Evolutionary conservation across 2,329 filamentous ascomycete species (phyloP).

Genomic region (Penicillium sp.): DNA sequence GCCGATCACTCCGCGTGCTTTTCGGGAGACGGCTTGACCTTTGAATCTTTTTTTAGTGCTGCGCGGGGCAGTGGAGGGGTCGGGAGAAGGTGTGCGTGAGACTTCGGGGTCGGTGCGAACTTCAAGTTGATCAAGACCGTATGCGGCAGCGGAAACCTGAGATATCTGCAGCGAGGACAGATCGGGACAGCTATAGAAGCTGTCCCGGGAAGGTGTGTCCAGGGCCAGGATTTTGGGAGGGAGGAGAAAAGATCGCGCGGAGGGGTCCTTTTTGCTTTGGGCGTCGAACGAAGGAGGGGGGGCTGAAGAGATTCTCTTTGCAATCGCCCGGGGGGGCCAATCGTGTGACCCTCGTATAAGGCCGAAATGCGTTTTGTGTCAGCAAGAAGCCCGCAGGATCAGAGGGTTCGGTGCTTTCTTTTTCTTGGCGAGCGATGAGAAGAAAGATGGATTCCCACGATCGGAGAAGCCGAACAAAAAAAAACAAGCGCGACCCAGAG

Average conservation of each 20-base stretch:
- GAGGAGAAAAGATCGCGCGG: conserved; percentile 27
- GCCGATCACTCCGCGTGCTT: conserved; percentile 47
- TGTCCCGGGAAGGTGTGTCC: conserved; percentile 44
- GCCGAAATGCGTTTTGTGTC: conserved; percentile 6
- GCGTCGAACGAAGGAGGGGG: conserved; percentile 20
- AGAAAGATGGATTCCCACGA: not conserved
- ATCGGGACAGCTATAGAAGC: conserved; percentile 50
- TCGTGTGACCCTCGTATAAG: conserved; percentile 21
- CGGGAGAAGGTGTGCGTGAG: conserved; percentile 40
- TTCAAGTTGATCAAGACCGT: conserved; percentile 31
- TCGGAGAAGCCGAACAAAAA: not conserved
- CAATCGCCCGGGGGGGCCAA: conserved; percentile 18
- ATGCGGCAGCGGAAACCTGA: conserved; percentile 26
- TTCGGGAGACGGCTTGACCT: conserved; percentile 41
- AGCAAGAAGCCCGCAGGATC: not conserved
- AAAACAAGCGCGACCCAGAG: not conserved
- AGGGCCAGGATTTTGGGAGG: conserved; percentile 43
- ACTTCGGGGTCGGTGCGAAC: conserved; percentile 36
- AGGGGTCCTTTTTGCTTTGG: conserved; percentile 7
- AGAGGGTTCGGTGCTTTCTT: not conserved
- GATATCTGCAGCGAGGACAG: conserved; percentile 42
- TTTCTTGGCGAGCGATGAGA: not conserved
- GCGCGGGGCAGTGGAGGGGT: conserved; percentile 33
- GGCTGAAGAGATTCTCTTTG: conserved; percentile 17
- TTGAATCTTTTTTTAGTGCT: conserved; percentile 38